Conservation (phyloP, 139 green algal genomes). For the Coelastrella sp. region DNA sequence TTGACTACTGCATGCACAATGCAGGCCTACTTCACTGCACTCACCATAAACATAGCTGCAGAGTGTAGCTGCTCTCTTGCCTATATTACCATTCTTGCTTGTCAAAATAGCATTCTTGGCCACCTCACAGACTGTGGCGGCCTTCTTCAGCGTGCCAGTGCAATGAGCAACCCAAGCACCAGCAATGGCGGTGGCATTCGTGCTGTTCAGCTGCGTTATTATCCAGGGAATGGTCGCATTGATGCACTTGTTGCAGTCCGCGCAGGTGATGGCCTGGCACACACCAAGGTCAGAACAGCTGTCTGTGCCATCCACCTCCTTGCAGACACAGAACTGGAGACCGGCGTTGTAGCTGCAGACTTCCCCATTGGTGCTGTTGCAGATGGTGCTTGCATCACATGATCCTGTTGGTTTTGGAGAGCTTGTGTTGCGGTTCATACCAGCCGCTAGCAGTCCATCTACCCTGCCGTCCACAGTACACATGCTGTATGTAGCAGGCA, state of each 20-base stretch:
- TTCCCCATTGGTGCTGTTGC: no score
- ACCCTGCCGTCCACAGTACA: not conserved
- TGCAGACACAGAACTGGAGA: not conserved
- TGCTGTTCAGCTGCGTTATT: not conserved
- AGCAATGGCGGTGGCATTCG: not conserved
- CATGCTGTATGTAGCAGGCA: not conserved
- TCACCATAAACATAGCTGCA: slow-evolving; percentile 8
- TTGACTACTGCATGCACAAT: no score
- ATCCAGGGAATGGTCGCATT: not conserved
- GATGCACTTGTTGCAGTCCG: slow-evolving; percentile 9
- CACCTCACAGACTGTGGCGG: not conserved
- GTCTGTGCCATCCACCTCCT: not conserved
- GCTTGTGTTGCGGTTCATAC: not conserved
- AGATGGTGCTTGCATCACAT: not conserved
- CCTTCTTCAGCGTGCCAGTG: not conserved
- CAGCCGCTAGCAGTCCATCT: not conserved
- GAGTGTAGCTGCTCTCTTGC: slow-evolving; percentile 13
- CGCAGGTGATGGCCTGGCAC: not conserved
- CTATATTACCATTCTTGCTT: not conserved
- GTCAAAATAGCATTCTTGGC: not conserved
- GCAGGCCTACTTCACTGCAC: not conserved
- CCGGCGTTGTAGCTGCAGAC: not conserved
- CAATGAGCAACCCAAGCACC: not conserved
- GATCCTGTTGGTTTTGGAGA: not conserved
- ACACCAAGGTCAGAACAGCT: not conserved